Conservation (phyloP, 495 filamentous ascomycete genomes). For the Neurospora sp. region DNA sequence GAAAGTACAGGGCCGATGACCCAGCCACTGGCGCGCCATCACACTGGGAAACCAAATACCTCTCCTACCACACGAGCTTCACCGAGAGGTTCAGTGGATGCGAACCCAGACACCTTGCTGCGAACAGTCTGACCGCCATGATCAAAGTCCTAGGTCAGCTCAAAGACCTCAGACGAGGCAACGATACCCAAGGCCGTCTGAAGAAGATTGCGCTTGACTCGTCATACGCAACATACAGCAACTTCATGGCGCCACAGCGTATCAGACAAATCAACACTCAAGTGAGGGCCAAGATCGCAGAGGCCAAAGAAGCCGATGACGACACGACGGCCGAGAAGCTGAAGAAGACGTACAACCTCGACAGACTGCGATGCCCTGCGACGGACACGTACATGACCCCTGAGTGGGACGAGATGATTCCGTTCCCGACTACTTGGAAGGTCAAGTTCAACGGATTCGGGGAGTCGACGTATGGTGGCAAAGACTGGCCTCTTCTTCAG, state of each 20-base stretch:
- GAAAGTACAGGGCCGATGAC: background rate
- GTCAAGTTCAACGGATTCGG: constrained; percentile 9
- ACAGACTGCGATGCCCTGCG: background rate
- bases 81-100: background rate
- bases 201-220: constrained; percentile 2
- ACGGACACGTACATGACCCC: constrained; percentile 10
- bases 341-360: background rate
- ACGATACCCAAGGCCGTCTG: constrained; percentile 8
- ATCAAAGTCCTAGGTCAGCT: constrained; percentile 4
- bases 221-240: background rate
- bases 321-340: background rate
- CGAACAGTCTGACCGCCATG: constrained; percentile 2
- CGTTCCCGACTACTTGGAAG: constrained; percentile 14
- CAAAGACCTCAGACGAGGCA: constrained; percentile 7
- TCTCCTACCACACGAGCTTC: constrained; percentile 2
- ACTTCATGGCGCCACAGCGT: constrained; percentile 10
- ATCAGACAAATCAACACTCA: background rate
- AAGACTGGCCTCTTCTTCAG: background rate
- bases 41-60: background rate
- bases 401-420: constrained; percentile 11
- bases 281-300: background rate
- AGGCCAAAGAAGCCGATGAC: background rate
- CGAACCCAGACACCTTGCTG: background rate
- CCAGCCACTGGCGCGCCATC: background rate
- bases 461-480: constrained; percentile 6